Base-by-base conservation (phyloP, 352 stramenopile species). In the Globisporangium nunn region DNA sequence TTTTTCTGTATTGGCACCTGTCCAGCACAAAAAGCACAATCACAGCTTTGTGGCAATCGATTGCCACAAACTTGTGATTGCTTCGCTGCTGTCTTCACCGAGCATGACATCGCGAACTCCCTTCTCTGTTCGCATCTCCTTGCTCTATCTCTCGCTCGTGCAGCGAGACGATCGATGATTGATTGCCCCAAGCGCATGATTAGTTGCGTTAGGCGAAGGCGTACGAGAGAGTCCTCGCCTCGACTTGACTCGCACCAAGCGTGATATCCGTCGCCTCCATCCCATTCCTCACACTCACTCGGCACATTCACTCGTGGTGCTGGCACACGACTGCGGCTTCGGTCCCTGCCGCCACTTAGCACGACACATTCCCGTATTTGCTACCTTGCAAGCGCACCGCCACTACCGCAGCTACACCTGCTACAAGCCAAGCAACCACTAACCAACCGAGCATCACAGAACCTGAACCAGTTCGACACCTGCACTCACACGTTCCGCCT, bases 11-110 rank as follows among this genome's bases (percentile, higher is more conserved):
- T 23, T 23, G 23, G 0, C 23, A 23, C 23, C 23, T 23, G 23
- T 23, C 23, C 23, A 23, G 23, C 23, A 23, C 23, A 23, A 23
- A 23, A 23, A 23, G 23, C 23, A 37, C 33, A 37, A 37, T 37
- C 33, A 37, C 33, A 37, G 10, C 4, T 37, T 37, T 37, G 33
- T 37, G 33, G 33, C 10, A 37, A 37, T 37, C 33, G 41, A 47
- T 47, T 47, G 18, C 41, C 41, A 47, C 41, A 18, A 47, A 11
- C 41, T 47, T 17, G 41, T 47, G 41, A 47, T 47, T 47, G 41
- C 28, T 47, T 18, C 7, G 23, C 23, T 23, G 23, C 23, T 23
- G 23, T 23, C 23, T 23, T 23, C 23, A 23, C 23, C 23, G 23
- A 23, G 23, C 23, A 23, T 23, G 23, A 23, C 23, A 23, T 23